phyloP scores from a whole-genome alignment of 2,329 filamentous ascomycete genomes.

The Fusarium anguioides region DNA sequence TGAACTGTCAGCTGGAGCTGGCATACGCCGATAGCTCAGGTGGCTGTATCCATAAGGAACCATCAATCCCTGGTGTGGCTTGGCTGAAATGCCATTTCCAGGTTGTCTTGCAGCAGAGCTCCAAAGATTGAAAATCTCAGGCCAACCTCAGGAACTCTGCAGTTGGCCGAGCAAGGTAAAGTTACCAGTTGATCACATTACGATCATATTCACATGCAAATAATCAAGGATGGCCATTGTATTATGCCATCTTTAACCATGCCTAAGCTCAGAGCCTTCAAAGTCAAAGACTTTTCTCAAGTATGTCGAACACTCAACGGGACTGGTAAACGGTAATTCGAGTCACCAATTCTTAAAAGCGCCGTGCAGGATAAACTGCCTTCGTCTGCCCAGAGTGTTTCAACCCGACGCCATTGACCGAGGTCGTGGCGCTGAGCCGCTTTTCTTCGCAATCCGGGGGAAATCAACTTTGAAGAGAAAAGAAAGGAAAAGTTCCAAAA shows the following conservation, averaged over 20 bases:
- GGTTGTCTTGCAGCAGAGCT: not conserved
- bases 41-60: not conserved
- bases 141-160: not conserved
- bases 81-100: conserved; percentile 4
- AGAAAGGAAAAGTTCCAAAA: conserved; percentile 36
- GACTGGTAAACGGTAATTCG: conserved; percentile 66
- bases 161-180: not conserved
- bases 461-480: conserved; percentile 65
- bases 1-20: conserved; percentile 6
- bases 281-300: not conserved
- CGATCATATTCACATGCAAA: conserved; percentile 7
- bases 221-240: not conserved
- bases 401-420: conserved; percentile 63
- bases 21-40: not conserved
- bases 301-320: conserved; percentile 72
- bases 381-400: conserved; percentile 68
- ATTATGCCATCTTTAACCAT: not conserved
- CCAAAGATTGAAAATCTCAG: too few relatives aligned
- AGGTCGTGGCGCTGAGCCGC: conserved; percentile 61
- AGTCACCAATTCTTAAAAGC: conserved; percentile 74
- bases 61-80: not conserved
- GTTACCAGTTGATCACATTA: not conserved
- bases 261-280: not conserved
- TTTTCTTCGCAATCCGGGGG: conserved; percentile 65
- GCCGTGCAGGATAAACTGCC: conserved; percentile 56